Percentiles rank a stretch among this genome's conserved stretches.
Evolutionary conservation across 148 eudicot species (phyloP).

Genomic region (Limonium bicolor): DNA sequence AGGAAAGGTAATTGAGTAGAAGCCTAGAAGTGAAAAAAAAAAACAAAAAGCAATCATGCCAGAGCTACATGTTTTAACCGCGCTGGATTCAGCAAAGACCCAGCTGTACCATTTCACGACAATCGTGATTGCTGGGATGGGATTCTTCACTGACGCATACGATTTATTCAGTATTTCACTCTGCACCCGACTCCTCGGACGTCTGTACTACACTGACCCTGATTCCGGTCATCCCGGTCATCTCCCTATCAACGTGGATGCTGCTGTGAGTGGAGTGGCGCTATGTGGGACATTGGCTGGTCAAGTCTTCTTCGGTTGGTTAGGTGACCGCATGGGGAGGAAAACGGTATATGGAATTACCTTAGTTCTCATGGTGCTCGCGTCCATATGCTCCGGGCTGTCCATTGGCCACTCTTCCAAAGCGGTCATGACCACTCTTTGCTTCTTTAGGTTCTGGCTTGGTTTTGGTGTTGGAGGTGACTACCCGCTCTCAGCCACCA

Average conservation of each 20-base stretch:
- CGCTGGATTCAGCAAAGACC: conserved; percentile 52
- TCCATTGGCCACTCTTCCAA: conserved; percentile 30
- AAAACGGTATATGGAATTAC: conserved; percentile 64
- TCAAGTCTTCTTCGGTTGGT: conserved; percentile 74
- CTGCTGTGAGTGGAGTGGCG: conserved; percentile 62
- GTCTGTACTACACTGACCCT: conserved; percentile 33
- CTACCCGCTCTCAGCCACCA: conserved; percentile 63
- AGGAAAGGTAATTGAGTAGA: too few relatives aligned
- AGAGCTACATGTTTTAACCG: conserved; percentile 25
- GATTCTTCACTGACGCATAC: conserved; percentile 76
- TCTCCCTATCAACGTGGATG: conserved; percentile 35
- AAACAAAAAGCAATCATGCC: not conserved
- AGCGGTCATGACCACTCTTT: conserved; percentile 48
- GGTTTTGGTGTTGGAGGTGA: conserved; percentile 79
- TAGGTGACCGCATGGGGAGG: conserved; percentile 60
- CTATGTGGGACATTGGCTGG: conserved; percentile 54
- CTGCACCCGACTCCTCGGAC: conserved; percentile 56
- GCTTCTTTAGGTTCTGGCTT: conserved; percentile 74
- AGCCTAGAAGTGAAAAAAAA: too few relatives aligned
- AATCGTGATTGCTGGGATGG: conserved; percentile 63
- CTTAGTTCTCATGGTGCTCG: conserved; percentile 38
- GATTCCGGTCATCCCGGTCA: conserved; percentile 28
- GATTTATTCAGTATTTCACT: conserved; percentile 61
- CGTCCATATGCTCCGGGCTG: conserved; percentile 48
- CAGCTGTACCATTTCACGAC: conserved; percentile 67